Conservation (phyloP, 2,329 filamentous ascomycete species). For the Lasiodiplodia gonubiensis region DNA sequence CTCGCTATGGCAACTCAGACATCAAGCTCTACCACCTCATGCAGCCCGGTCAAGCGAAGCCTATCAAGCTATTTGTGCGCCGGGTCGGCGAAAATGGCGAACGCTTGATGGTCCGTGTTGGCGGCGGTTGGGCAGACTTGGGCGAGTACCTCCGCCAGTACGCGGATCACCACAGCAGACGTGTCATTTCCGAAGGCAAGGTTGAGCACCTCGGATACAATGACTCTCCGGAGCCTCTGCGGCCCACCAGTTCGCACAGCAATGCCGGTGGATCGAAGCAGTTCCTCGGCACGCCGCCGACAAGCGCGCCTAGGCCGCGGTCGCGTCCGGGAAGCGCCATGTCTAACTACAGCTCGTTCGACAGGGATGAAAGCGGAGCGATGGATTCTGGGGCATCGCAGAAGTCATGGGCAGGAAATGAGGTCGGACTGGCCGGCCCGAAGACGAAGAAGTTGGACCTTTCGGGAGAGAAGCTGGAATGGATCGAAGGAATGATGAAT, state of each 20-base stretch:
- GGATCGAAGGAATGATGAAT: conserved; percentile 84
- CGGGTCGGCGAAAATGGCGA: conserved; percentile 89
- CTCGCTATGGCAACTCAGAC: conserved; percentile 57
- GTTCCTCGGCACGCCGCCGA: conserved; percentile 15
- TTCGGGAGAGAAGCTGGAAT: conserved; percentile 73
- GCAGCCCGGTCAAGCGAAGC: conserved; percentile 79
- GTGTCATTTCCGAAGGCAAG: conserved; percentile 60
- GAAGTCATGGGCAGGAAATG: conserved; percentile 45
- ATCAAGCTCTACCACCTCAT: conserved; percentile 94
- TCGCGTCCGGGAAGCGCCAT: conserved; percentile 27
- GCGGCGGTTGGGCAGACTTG: conserved; percentile 96
- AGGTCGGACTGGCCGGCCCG: conserved; percentile 73
- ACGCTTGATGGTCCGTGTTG: conserved; percentile 96
- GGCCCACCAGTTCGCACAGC: conserved; percentile 26
- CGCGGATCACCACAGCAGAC: conserved; percentile 86
- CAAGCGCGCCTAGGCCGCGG: neutral
- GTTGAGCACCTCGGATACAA: conserved; percentile 62
- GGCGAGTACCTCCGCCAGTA: conserved; percentile 95
- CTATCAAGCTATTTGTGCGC: conserved; percentile 93
- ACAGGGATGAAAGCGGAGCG: conserved; percentile 27
- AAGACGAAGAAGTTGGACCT: conserved; percentile 68
- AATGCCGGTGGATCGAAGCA: conserved; percentile 9
- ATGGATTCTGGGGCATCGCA: conserved; percentile 38
- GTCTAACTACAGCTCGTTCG: conserved; percentile 13
- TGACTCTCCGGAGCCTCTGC: conserved; percentile 16